These are phyloP conservation scores for Zasmidium citrigriseum DNA, from an alignment of 2,329 filamentous ascomycete genomes.

Conservation along the genomic window DNA sequence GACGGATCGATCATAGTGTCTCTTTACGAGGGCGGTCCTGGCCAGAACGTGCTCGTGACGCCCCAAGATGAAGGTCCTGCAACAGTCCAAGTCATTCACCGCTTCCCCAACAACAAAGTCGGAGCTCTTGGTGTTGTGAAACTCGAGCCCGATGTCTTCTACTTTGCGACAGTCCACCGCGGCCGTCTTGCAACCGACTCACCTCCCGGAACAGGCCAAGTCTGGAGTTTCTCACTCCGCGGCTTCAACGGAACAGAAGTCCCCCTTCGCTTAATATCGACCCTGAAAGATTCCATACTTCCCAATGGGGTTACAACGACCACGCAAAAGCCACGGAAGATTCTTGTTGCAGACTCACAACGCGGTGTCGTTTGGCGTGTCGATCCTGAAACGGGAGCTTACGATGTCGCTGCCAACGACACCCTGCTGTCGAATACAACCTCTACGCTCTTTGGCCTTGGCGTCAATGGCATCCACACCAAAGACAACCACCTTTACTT, in stretches of 20 bases:
- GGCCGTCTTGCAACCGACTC: background rate
- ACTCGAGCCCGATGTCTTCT: background rate
- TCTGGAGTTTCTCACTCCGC: background rate
- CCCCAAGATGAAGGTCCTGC: background rate
- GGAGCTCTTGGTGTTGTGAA: background rate
- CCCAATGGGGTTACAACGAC: background rate
- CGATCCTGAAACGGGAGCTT: background rate
- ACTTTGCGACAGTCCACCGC: background rate
- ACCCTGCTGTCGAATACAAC: background rate
- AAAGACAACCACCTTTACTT: background rate
- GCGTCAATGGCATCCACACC: background rate
- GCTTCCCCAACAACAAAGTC: background rate
- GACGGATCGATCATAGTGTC: background rate
- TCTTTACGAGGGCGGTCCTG: background rate
- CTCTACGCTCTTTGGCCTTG: background rate
- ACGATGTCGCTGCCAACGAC: background rate
- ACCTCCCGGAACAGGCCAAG: background rate
- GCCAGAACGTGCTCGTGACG: background rate
- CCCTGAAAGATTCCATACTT: background rate
- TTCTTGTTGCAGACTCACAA: background rate
- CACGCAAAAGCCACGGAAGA: background rate
- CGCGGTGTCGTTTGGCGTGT: background rate
- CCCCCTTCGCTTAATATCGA: background rate
- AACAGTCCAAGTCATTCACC: background rate
- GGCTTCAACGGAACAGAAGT: background rate